Evolutionary conservation across 495 filamentous ascomycete species (phyloP).

Genomic region (Daldinia vernicosa): DNA sequence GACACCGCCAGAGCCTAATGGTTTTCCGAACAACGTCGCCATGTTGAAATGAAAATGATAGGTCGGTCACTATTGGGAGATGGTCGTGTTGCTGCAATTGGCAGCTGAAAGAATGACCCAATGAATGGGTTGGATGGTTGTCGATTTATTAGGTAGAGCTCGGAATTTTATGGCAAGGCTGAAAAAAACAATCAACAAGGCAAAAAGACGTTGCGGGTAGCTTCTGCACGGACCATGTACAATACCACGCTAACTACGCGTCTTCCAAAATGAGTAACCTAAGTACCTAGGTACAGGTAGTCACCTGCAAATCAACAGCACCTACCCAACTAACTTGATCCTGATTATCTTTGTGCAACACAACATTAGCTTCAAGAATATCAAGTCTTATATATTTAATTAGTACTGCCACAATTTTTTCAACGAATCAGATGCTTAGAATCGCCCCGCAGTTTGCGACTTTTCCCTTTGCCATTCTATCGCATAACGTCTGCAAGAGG

Average conservation of each 20-base stretch:
- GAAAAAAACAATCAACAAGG: slow-evolving; percentile 51
- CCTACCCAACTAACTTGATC: too few relatives aligned
- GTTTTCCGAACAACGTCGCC: slow-evolving; percentile 40
- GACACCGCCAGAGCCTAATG: slow-evolving; percentile 21
- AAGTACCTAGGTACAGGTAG: too few relatives aligned
- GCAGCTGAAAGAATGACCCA: slow-evolving; percentile 22
- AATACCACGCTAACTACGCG: slow-evolving; percentile 4
- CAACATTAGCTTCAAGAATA: too few relatives aligned
- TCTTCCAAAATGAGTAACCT: slow-evolving; percentile 1
- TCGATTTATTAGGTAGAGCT: slow-evolving; percentile 7
- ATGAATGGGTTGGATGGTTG: slow-evolving; percentile 7
- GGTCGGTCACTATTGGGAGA: neutral
- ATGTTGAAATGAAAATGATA: slow-evolving; percentile 24
- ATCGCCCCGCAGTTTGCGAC: too few relatives aligned
- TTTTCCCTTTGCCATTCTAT: too few relatives aligned
- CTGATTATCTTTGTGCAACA: too few relatives aligned
- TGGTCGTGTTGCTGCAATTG: slow-evolving; percentile 24
- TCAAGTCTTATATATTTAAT: too few relatives aligned
- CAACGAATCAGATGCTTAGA: too few relatives aligned
- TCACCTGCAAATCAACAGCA: too few relatives aligned
- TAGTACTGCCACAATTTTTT: too few relatives aligned
- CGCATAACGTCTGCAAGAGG: too few relatives aligned
- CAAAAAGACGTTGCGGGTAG: slow-evolving; percentile 23
- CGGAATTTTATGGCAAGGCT: slow-evolving; percentile 43
- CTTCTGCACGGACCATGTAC: slow-evolving; percentile 38